Conservation (phyloP, 1,284 basidiomycete species). For the Crepidotus sp. region DNA sequence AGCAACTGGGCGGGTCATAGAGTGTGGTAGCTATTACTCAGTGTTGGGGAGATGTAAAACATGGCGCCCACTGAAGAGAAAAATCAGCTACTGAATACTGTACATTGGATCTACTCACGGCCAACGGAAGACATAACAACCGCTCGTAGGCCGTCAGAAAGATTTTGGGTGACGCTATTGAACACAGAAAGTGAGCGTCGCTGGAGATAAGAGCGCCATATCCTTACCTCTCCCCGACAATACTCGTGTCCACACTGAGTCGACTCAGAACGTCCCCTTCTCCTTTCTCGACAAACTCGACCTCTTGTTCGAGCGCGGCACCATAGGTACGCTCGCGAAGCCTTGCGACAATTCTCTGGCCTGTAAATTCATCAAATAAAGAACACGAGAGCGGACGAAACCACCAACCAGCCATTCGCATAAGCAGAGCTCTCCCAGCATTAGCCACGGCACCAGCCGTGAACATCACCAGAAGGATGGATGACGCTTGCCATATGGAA, state of each 20-base stretch:
- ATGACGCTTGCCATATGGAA: slow-evolving; percentile 75
- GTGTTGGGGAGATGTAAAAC: slow-evolving; percentile 88
- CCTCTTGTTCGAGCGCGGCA: slow-evolving; percentile 80
- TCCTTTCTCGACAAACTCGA: slow-evolving; percentile 87
- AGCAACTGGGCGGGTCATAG: neutral
- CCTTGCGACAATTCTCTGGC: slow-evolving; percentile 88
- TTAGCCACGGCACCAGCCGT: slow-evolving; percentile 84
- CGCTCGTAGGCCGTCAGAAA: slow-evolving; percentile 85
- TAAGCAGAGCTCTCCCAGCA: slow-evolving; percentile 79
- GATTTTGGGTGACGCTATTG: slow-evolving; percentile 75
- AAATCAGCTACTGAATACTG: slow-evolving; percentile 9
- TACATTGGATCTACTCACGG: slow-evolving; percentile 38
- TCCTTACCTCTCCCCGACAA: slow-evolving; percentile 87
- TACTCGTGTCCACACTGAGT: slow-evolving; percentile 85
- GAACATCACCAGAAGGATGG: slow-evolving; percentile 70
- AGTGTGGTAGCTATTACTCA: slow-evolving; percentile 37
- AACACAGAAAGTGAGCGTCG: neutral
- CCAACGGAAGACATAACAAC: slow-evolving; percentile 86
- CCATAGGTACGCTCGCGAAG: slow-evolving; percentile 79
- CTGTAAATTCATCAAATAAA: slow-evolving; percentile 30
- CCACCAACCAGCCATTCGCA: slow-evolving; percentile 68
- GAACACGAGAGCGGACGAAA: neutral
- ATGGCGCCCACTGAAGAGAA: slow-evolving; percentile 73
- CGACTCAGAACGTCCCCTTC: slow-evolving; percentile 93
- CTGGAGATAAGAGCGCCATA: neutral